Base-by-base conservation (phyloP, 306 rosid genomes). In the Lotus japonicus region DNA sequence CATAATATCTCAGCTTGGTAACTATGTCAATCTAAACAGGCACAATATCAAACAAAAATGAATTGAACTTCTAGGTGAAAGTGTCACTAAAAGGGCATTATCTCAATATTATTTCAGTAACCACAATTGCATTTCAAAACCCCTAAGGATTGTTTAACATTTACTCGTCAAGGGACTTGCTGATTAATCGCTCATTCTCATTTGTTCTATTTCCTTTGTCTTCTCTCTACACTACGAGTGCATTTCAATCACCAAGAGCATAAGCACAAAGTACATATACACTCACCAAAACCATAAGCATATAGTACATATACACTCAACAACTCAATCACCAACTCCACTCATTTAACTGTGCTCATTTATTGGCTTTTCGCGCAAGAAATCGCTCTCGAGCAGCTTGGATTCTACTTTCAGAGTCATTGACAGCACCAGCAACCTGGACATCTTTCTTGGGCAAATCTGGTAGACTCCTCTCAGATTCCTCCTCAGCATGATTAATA, bases 321-420 rank as follows among this genome's bases (percentile, higher is more conserved):
- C 52, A 44, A 43, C 33, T 50, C 54, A 51, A 43, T 36, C 28
- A 19, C 65, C 68, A 18, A 60, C 74, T 19, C 67, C 51, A 51
- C 72, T 53, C 9, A 6, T 5, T 5, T 63, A 66, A 43, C 17
- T 51, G 39, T 3, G 52, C 74, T 88, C 80, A 86, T 75, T 94
- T 88, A 35, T 80, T 86, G 73, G 48, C 90, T 86, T 82, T 88
- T 9, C 94, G 90, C 72, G 94, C 96, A 77, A 82, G 87, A 77
- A 86, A 86, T 59, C 97, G 87, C 84, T 90, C 97, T 78, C 97
- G 70, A 65, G 94, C 97, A 31, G 95, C 97, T 77, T 75, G 87
- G 79, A 94, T 81, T 79, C 82, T 90, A 64, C 81, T 82, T 56
- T 87, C 87, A 9, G 28, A 75, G 26, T 87, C 89, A 67, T 85